These are phyloP conservation scores for Aspergillus diversus DNA, from an alignment of 495 filamentous ascomycete species.

Conservation along the genomic window DNA sequence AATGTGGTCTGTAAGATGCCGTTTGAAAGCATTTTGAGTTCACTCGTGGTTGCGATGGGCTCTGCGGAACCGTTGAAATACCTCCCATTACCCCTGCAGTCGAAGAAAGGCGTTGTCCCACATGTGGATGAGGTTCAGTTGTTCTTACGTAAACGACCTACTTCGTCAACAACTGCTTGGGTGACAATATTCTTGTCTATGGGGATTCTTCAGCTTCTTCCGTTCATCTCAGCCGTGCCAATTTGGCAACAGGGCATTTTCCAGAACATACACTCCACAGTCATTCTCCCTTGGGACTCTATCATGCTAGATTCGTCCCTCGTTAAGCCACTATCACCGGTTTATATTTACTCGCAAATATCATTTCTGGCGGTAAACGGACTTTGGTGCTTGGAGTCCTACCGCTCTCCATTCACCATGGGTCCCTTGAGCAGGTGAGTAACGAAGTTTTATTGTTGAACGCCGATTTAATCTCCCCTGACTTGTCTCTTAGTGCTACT, in stretches of 20 bases:
- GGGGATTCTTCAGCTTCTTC: slow-evolving; percentile 11
- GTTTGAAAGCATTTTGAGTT: neutral
- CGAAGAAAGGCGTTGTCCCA: slow-evolving; percentile 1
- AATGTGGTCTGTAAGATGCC: slow-evolving; percentile 9
- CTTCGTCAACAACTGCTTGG: slow-evolving; percentile 12
- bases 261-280: neutral
- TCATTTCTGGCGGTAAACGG: slow-evolving; percentile 17
- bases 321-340: slow-evolving; percentile 1
- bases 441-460: neutral
- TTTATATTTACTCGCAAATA: neutral
- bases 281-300: neutral
- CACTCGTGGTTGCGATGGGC: neutral
- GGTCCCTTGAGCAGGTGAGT: slow-evolving; percentile 20
- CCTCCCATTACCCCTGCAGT: neutral
- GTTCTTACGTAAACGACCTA: slow-evolving; percentile 4
- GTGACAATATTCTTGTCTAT: slow-evolving; percentile 9
- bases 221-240: neutral
- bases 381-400: slow-evolving; percentile 28
- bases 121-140: slow-evolving; percentile 16
- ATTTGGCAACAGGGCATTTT: no score
- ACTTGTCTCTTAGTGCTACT: slow-evolving; percentile 12
- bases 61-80: slow-evolving; percentile 1
- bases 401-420: slow-evolving; percentile 17
- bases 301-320: neutral
- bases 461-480: neutral